Evolutionary conservation across 495 filamentous ascomycete species (phyloP).

Genomic region (Talaromyces borbonicus): DNA sequence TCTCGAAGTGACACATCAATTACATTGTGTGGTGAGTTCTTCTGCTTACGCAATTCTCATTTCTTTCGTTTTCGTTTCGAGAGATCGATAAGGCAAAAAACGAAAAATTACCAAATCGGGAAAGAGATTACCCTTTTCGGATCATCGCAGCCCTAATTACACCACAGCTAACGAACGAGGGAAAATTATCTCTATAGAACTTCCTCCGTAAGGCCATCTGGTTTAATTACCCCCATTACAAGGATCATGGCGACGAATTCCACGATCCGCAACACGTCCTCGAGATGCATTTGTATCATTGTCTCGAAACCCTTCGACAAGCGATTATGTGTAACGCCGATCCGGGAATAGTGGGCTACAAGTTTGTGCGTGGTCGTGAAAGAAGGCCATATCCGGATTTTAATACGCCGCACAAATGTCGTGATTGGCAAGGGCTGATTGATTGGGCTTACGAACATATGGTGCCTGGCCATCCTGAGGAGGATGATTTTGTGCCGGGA

Average conservation of each 20-base stretch:
- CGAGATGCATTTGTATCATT: slow-evolving; percentile 17
- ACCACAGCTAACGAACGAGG: not conserved
- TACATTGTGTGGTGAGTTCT: slow-evolving; percentile 29
- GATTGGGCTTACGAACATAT: slow-evolving; percentile 1
- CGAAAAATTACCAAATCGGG: not conserved
- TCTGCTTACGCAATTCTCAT: not conserved
- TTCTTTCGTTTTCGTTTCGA: not conserved
- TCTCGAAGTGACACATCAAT: slow-evolving; percentile 24
- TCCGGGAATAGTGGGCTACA: slow-evolving; percentile 1
- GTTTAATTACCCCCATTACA: slow-evolving; percentile 1
- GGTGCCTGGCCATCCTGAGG: not conserved
- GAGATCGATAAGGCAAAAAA: too few relatives aligned
- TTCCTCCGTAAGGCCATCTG: slow-evolving; percentile 1
- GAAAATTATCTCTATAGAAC: too few relatives aligned
- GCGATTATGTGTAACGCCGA: slow-evolving; percentile 22
- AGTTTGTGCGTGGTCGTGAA: not conserved
- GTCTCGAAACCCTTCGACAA: slow-evolving; percentile 20
- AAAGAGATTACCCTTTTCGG: slow-evolving; percentile 1
- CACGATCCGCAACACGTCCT: slow-evolving; percentile 2
- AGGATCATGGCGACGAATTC: not conserved
- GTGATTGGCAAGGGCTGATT: not conserved
- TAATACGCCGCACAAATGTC: slow-evolving; percentile 6
- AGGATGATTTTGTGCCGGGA: not conserved
- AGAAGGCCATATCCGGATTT: not conserved
- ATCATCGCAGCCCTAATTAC: not conserved